Base-by-base conservation (phyloP, 2,329 filamentous ascomycete species). In the Aspergillus phoenicis region DNA sequence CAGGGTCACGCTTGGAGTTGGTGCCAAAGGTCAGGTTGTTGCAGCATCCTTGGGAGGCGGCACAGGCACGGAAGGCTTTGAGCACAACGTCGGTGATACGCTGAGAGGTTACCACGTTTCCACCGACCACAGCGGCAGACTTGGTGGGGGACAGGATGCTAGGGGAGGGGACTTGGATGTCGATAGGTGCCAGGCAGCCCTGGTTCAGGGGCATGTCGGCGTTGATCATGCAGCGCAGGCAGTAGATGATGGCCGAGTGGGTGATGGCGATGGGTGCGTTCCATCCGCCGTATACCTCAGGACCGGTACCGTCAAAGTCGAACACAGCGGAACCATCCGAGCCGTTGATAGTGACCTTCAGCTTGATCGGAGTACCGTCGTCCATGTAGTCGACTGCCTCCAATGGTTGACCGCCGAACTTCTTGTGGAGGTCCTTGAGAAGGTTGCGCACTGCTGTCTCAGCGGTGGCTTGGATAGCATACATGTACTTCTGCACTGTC, bases 161-260 rank as follows among this genome's bases (percentile, higher is more conserved):
- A 7, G 86, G 84, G 0, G 91, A 90, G 5, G 74, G 75, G 54
- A 94, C 92, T 51, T 82, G 81, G 70, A 95, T 89, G 57, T 87
- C 83, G 68, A 95, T 90, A 0, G 91, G 91, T 53, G 86, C 86
- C 2, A 95, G 81, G 65, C 91, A 96, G 65, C 91, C 91, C 77
- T 96, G 91, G 78, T 96, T 96, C 4, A 96, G 83, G 0, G 91
- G 92, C 13, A 96, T 93, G 67, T 94, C 90, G 65, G 91, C 86
- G 39, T 85, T 87, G 68, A 96, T 92, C 60, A 96, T 83, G 69
- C 88, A 91, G 49, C 91, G 87, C 11, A 96, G 82, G 68, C 89
- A 92, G 81, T 96, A 96, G 71, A 95, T 94, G 71, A 95, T 93
- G 53, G 91, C 91, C 38, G 86, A 90, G 77, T 91, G 92, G 0